phyloP scores from a whole-genome alignment of 1,139 yeast species.

The Blastobotrys illinoisensis region DNA sequence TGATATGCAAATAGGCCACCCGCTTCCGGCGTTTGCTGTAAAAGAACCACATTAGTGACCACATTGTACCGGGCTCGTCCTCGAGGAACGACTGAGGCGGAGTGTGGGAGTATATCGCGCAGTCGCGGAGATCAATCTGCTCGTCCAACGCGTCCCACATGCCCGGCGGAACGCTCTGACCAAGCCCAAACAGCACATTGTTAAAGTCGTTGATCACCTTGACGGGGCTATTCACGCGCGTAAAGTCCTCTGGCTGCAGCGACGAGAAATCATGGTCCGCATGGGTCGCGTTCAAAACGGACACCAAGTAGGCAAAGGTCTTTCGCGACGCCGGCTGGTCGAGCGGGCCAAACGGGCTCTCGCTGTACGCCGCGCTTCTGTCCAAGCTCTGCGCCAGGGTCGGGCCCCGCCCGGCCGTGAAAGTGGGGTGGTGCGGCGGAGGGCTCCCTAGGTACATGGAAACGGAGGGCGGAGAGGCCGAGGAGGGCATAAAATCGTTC shows the following conservation, averaged over 20 bases:
- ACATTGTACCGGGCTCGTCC: conserved; percentile 69
- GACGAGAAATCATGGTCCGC: conserved; percentile 94
- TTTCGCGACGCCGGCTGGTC: conserved; percentile 77
- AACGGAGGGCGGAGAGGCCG: conserved; percentile 14
- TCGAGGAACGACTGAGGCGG: conserved; percentile 77
- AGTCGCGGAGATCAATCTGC: conserved; percentile 75
- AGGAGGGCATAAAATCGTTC: conserved; percentile 17
- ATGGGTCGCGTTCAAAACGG: conserved; percentile 83
- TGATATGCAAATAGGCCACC: conserved; percentile 73
- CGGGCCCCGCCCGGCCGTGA: conserved; percentile 1
- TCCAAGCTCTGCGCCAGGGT: not conserved
- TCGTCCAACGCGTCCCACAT: conserved; percentile 86
- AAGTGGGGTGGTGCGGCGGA: conserved; percentile 1
- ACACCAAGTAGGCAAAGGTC: conserved; percentile 85
- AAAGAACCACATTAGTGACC: conserved; percentile 92
- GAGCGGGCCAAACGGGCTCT: conserved; percentile 81
- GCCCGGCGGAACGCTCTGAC: conserved; percentile 53
- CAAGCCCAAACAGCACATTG: conserved; percentile 72
- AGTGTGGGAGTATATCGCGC: conserved; percentile 70
- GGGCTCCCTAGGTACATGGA: not conserved
- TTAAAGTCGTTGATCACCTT: conserved; percentile 69
- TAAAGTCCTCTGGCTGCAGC: conserved; percentile 81
- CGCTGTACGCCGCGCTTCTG: not conserved
- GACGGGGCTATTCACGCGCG: conserved; percentile 44
- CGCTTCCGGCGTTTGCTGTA: conserved; percentile 87